Base-by-base conservation (phyloP, 768 basidiomycete species). In the Panus rudis region DNA sequence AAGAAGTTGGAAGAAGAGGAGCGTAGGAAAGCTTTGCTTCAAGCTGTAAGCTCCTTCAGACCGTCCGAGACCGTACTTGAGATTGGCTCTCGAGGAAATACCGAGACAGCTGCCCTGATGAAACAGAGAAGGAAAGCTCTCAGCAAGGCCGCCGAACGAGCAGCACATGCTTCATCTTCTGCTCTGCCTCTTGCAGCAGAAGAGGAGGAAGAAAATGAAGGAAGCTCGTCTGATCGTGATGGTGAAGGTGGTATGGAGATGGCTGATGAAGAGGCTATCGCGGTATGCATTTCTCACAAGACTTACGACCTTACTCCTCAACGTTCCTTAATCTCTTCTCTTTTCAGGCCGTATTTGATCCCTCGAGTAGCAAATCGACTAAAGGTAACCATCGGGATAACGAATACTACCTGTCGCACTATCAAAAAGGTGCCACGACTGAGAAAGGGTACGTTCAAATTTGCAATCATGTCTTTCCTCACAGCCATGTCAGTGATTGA, bases 51-150 rank as follows among this genome's bases (percentile, higher is more conserved):
- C 50, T 70, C 84, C 4, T 98, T 96, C 69, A 75, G 69, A 19
- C 94, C 94, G 13, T 59, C 71, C 0, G 94, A 97, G 62, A 98
- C 93, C 0, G 83, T 96, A 24, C 84, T 98, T 47, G 94, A 98
- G 63, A 70, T 92, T 24, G 88, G 85, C 1, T 75, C 79, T 8
- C 79, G 89, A 52, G 85, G 84, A 3, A 75, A 72, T 55, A 60
- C 65, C 33, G 64, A 62, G 16, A 79, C 78, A 41, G 75, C 81
- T 2, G 68, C 75, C 24, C 66, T 98, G 45, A 98, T 98, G 94
- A 87, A 86, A 60, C 81, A 87, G 51, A 73, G 94, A 24, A 69
- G 92, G 52, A 86, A 82, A 58, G 81, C 88, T 2, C 64, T 96
- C 48, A 67, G 64, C 33, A 89, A 78, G 56, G 81, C 85, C 3